Evolutionary conservation across 345 rosid genomes (phyloP).

Genomic region (Murraya paniculata): DNA sequence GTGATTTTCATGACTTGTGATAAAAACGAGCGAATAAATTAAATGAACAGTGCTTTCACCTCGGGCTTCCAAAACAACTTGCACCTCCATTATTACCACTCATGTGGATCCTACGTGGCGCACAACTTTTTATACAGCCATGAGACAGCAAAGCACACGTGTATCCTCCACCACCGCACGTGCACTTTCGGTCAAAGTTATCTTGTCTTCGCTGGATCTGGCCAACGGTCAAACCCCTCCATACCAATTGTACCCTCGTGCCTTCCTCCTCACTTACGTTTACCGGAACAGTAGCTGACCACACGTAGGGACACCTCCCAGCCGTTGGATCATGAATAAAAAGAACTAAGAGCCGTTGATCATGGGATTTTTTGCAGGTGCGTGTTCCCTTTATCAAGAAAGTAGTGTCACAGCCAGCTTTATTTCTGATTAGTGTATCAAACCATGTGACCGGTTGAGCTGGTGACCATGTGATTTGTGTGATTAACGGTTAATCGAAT

Average conservation of each 20-base stretch:
- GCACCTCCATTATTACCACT: slow-evolving; percentile 17
- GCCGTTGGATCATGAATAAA: slow-evolving; percentile 16
- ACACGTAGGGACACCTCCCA: slow-evolving; percentile 5
- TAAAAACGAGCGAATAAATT: too few species aligned
- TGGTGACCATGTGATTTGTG: slow-evolving; percentile 54
- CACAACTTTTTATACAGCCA: slow-evolving; percentile 30
- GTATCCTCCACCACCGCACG: slow-evolving; percentile 44
- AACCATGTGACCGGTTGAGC: slow-evolving; percentile 61
- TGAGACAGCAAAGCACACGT: slow-evolving; percentile 65
- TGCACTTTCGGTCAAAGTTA: slow-evolving; percentile 44
- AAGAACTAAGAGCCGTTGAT: slow-evolving; percentile 15
- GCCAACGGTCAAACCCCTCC: slow-evolving; percentile 36
- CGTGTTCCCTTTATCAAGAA: slow-evolving; percentile 35
- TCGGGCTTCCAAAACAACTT: neutral
- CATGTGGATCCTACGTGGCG: slow-evolving; percentile 62
- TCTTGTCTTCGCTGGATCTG: slow-evolving; percentile 34
- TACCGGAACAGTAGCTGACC: slow-evolving; percentile 24
- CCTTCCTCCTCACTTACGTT: slow-evolving; percentile 14
- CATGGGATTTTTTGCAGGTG: slow-evolving; percentile 36
- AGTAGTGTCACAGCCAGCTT: slow-evolving; percentile 2
- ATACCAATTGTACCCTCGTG: slow-evolving; percentile 1
- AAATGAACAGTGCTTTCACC: neutral
- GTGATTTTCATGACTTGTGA: too few species aligned
- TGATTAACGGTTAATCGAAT: slow-evolving; percentile 14
- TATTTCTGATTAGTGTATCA: neutral